Base-by-base conservation (phyloP, 1,284 basidiomycete species). In the Puccinia triticina region DNA sequence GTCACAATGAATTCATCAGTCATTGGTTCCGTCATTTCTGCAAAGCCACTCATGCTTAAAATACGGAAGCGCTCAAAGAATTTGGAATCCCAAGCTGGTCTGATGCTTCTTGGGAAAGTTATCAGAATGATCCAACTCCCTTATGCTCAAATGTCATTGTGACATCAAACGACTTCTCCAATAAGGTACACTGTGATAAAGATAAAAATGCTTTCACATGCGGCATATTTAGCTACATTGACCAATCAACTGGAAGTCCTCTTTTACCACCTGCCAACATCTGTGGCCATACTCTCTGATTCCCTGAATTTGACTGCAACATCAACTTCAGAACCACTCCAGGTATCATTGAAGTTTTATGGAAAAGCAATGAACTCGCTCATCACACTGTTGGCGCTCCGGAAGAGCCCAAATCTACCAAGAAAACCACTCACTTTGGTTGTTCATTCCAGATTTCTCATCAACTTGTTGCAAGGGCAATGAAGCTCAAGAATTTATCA, bases 61-160 rank as follows among this genome's bases (percentile, higher is more conserved):
- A 71, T n/a, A 12, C 1, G 14, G 1, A 16, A 18, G 40, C 12
- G 2, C 40, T 71, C 3, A 14, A 71, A 16, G 34, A 50, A n/a
- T 71, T 71, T 71, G 67, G 67, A 29, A 46, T 71, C 3, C 67
- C 67, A 16, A 71, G 67, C 23, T 71, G 67, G 67, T 71, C 67
- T 46, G 67, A 71, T 48, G n/a, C n/a, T 3, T 2, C 14, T 8
- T 71, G 67, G 67, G 40, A 46, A 46, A 26, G n/a, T 7, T 26
- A 23, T 16, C 4, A 29, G 8, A 71, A 71, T 23, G 43, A 71
- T 37, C 40, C 37, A 23, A 23, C 12, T 3, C 37, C 40, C 2
- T 2, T 37, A 2, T 46, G 8, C 23, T 46, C 67, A 2, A 71
- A 48, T 48, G 37, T 48, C 8, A 71, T 71, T 21, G 67, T 40